Base-by-base conservation (phyloP, 1,284 basidiomycete species). In the Neolentinus lepideus region DNA sequence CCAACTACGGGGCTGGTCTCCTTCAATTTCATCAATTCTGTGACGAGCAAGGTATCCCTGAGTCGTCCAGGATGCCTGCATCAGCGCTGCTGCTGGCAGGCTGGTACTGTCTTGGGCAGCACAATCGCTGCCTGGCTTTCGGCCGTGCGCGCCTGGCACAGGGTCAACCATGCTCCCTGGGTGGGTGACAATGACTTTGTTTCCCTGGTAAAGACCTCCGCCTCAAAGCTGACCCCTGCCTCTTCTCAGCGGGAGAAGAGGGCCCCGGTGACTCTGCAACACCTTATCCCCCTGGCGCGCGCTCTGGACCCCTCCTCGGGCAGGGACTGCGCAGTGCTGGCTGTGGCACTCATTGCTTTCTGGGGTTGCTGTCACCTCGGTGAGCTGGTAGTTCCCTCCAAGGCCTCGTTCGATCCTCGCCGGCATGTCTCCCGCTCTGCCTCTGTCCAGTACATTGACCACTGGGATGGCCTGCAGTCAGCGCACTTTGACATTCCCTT, bases 71-170 rank as follows among this genome's bases (percentile, higher is more conserved):
- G 1, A 57, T 62, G 35, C 63, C 63, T 0, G 61, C 61, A 0
- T 57, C 60, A 2, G 51, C 55, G 2, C 21, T 57, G 19, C 33
- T 64, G 0, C 56, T 64, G 1, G 35, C 58, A 8, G 50, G 56
- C 2, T 63, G 66, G 67, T 2, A 14, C 16, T 0, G 56, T 63
- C 14, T 58, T 61, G 4, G 64, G 61, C 2, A 51, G 51, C 6
- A 64, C 63, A 1, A 55, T 69, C 14, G 53, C 58, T 1, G 57
- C 54, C 4, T 70, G 66, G 63, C 33, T 70, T 0, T 57, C 64
- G 0, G 66, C 66, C 2, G 43, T 72, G 0, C 54, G 60, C 0
- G 57, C 57, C 0, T 71, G 67, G 69, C 71, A 71, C 35, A 51
- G 60, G 2, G 12, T 65, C 3, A 61, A 69, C 45, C 43, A 61